Percentiles rank a stretch among this genome's conserved stretches.
These are phyloP conservation scores for Candida sonorensis DNA, from an alignment of 805 yeast species.

Conservation along the genomic window DNA sequence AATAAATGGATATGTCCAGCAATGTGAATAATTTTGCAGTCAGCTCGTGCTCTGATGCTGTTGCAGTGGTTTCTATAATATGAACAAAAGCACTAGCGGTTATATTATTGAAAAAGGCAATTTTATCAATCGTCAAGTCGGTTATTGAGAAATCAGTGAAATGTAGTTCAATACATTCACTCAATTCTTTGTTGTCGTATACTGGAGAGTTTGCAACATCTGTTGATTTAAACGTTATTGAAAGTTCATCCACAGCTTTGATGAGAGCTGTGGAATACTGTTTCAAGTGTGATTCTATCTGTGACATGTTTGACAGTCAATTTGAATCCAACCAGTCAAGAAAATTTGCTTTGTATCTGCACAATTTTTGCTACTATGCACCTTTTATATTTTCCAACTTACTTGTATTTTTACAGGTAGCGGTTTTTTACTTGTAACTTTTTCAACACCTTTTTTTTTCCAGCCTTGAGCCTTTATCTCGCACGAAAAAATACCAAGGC, in stretches of 20 bases:
- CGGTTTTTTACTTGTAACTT: no score
- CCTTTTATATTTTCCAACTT: no score
- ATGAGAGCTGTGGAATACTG: slow-evolving; percentile 3
- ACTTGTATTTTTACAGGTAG: no score
- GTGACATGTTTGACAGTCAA: no score
- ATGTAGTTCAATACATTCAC: no score
- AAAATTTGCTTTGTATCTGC: no score
- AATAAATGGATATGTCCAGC: slow-evolving; percentile 18
- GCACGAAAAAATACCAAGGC: no score
- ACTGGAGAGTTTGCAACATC: slow-evolving; percentile 2
- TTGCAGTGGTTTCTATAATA: not conserved
- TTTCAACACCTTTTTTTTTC: no score
- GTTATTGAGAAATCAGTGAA: slow-evolving; percentile 6
- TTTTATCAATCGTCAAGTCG: slow-evolving; percentile 5
- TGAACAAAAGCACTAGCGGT: slow-evolving; percentile 4
- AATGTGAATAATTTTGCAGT: slow-evolving; percentile 9
- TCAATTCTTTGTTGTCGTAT: no score
- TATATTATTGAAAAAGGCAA: slow-evolving; percentile 11
- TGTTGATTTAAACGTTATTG: not conserved
- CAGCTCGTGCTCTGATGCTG: slow-evolving; percentile 2
- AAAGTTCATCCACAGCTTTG: slow-evolving; percentile 2
- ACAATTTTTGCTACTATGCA: no score
- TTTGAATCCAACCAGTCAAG: no score
- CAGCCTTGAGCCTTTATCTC: no score
- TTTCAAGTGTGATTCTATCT: slow-evolving; percentile 3